Evolutionary conservation across 2,329 filamentous ascomycete species (phyloP), one percentile per base, ranked within the genome.

Genomic region (Neofusicoccum parvum): DNA sequence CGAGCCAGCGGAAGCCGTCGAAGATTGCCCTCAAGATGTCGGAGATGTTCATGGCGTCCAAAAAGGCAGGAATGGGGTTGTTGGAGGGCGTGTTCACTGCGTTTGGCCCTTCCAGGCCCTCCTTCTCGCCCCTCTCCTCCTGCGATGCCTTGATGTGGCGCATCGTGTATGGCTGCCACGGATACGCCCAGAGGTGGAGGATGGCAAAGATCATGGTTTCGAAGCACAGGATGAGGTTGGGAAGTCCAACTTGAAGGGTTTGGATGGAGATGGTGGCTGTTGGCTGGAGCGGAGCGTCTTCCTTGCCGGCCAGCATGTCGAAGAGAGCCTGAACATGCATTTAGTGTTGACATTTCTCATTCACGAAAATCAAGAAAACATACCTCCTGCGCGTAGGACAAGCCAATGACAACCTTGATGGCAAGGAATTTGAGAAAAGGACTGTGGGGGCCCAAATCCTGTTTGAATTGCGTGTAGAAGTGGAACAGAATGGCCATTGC

Each of bases 321-420:
- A 51, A 51, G 27, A 51, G 23, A 5, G 48, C 11, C 48, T 51
- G 12, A 14, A 0, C 2, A 51, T 15, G 11, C 15, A 14, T 12
- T 23, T 11, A 32, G 27, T 3, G 48, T 12, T 1, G 2, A 7
- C 27, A 1, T 7, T 7, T 32, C 27, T 7, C 27, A 32, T 32
- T 32, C 27, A 7, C 6, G 27, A 32, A 32, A 23, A 23, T 3
- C 1, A 23, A 32, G 0, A 32, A 7, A 32, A 2, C 5, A 32
- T 49, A 51, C 48, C 48, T 51, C 48, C n/a, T 51, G 48, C 48
- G 17, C 34, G 48, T 51, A 51, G 14, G 48, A 51, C 11, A 51
- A n/a, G 12, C 23, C 48, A n/a, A 51, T 51, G 12, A 51, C 48
- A 14, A 36, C 17, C 15, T 51, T 51, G 48, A 51, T 51, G 23